phyloP scores from a whole-genome alignment of 208 protist genomes.

The Trypanosoma congolense region DNA sequence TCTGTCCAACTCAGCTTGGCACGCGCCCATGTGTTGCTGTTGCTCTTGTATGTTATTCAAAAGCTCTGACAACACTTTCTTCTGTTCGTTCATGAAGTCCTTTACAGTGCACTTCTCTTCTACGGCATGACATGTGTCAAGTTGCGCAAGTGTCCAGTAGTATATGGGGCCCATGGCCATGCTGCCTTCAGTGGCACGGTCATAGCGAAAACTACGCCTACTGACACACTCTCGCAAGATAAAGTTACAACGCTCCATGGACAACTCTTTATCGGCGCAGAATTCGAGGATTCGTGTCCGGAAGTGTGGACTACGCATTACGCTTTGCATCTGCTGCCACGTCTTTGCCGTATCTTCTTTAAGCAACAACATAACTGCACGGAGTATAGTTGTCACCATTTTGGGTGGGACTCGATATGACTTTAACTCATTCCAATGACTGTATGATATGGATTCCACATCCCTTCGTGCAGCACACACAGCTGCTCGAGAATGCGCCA shows the following conservation, averaged over 20 bases:
- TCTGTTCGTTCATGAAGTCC: constrained; percentile 38
- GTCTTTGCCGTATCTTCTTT: constrained; percentile 70
- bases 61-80: constrained; percentile 62
- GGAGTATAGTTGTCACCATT: constrained; percentile 72
- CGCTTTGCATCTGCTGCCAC: constrained; percentile 79
- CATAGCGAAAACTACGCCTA: constrained; percentile 77
- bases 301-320: constrained; percentile 73
- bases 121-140: constrained; percentile 69
- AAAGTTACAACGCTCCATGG: constrained; percentile 68
- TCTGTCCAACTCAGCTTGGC: constrained; percentile 74
- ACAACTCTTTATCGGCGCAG: constrained; percentile 63
- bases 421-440: constrained; percentile 86
- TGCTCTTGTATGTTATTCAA: constrained; percentile 75
- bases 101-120: constrained; percentile 51
- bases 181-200: constrained; percentile 70
- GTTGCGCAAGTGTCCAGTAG: constrained; percentile 85
- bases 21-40: constrained; percentile 59
- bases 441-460: constrained; percentile 71
- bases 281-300: constrained; percentile 65
- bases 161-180: constrained; percentile 81
- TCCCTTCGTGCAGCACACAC: constrained; percentile 56
- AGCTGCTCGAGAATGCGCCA: constrained; percentile 57
- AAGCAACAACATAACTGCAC: constrained; percentile 83
- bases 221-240: constrained; percentile 86
- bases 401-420: constrained; percentile 79